Conservation (phyloP, 2,329 filamentous ascomycete species). For the Fusarium fujikuroi region DNA sequence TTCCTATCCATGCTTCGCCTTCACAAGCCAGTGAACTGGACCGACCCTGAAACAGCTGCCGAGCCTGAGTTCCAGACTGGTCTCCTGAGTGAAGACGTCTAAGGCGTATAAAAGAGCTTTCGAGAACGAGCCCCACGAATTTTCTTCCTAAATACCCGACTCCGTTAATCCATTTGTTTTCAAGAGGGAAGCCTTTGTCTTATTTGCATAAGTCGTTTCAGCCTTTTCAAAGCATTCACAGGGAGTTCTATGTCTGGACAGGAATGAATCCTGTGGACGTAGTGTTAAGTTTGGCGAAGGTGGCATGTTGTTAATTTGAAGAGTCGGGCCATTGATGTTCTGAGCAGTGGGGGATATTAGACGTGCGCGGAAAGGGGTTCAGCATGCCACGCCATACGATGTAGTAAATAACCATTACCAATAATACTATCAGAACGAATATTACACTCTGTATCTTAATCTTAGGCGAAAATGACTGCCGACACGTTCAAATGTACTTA, state of each 20-base stretch:
- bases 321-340: neutral
- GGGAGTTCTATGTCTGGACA: neutral
- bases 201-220: neutral
- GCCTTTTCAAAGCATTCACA: neutral
- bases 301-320: conserved; percentile 11
- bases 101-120: neutral
- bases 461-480: neutral
- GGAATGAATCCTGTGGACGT: neutral
- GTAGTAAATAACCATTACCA: neutral
- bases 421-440: neutral
- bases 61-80: conserved; percentile 48
- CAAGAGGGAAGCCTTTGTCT: neutral
- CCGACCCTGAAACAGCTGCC: conserved; percentile 51
- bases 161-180: neutral
- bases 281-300: neutral
- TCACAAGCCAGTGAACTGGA: conserved; percentile 67
- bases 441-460: neutral
- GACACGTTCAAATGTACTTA: neutral
- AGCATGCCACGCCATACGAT: conserved; percentile 22
- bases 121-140: conserved; percentile 17
- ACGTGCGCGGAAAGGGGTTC: conserved; percentile 8
- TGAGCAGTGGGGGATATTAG: conserved; percentile 9
- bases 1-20: conserved; percentile 71
- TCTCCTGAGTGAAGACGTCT: conserved; percentile 40
- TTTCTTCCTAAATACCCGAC: neutral